Evolutionary conservation across 2,329 filamentous ascomycete genomes (phyloP), one percentile per base, ranked within the genome.

Genomic region (Colletotrichum orchidophilum): DNA sequence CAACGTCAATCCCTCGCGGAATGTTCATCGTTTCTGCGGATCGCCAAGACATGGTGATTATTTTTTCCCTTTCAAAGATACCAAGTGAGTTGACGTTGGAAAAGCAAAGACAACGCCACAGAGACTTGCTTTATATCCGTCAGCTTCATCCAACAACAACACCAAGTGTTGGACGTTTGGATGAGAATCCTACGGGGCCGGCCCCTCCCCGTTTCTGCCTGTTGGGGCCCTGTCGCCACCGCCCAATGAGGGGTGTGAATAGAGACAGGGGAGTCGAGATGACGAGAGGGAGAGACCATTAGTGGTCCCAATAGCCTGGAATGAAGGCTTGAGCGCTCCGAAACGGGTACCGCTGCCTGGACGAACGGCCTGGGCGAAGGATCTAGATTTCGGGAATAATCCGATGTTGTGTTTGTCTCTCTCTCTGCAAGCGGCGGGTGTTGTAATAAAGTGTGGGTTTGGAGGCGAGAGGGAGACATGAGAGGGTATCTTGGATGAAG

Each of bases 41-140:
- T 8, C 62, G 62, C 62, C 52, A 46, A 53, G 62, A 46, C 62
- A 64, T 64, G 5, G 35, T 63, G 60, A 39, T 8, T 15, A n/a
- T 18, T 46, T 46, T 3, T 46, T n/a, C 9, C 39, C 7, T 46
- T n/a, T n/a, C 39, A 46, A 11, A 3, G 39, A 18, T 18, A n/a
- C 39, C 5, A 15, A 15, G 11, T 26, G 4, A 26, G 11, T 26
- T 11, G 21, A 5, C 18, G 24, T 1, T 26, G 31, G 5, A 26
- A 9, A 7, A 2, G 33, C 4, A 31, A 21, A 9, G 39, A 26
- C 9, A 26, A 7, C 31, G 31, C n/a, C 21, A 7, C 21, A 26
- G 6, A 13, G 9, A 39, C 35, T 46, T 21, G 11, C 7, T 46
- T 29, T 60, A 46, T 60, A 46, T 31, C 24, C 15, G 35, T 9